Evolutionary conservation across 163 green algal species (phyloP), one percentile per base, ranked within the genome.

Genomic region (Chlamydomonas reinhardtii): DNA sequence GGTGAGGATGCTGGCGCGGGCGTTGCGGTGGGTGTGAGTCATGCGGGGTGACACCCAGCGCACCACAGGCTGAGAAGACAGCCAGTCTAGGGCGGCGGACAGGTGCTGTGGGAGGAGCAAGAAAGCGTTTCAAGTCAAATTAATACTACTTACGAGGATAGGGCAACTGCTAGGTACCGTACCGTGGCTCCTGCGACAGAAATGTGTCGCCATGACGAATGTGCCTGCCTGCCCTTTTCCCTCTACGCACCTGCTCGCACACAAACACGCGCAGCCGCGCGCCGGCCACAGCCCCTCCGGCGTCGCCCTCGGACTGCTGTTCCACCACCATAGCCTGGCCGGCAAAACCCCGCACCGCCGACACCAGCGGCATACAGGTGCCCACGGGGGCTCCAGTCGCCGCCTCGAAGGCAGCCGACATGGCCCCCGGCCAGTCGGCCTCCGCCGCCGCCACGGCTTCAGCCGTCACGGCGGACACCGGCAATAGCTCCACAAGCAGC

Each of bases 1-100:
- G 32, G 77, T 6, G 15, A 77, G 93, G 15, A 90, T 89, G 66
- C 95, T 94, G n/a, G 89, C 84, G 17, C 85, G 90, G 19, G 90
- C 94, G 56, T 94, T 85, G 27, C 73, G 86, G 84, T 96, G 96
- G 52, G 90, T 81, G 84, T 96, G 96, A 54, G 90, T 81, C 52
- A 92, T 25, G 0, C 61, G 68, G 0, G 79, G 79, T 8, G 68
- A 52, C 52, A 77, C 79, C 79, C 79, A 97, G 81, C 95, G 92
- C 32, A 95, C 92, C 5, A 82, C 84, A 2, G 91, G 54, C 56
- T 91, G 90, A 0, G 37, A 39, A n/a, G 85, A 78, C 35, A 93
- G 82, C 85, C 83, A 93, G 37, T 39, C 19, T 73, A 95, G 66
- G 24, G 89, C 89, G 4, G 39, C 77, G 31, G 68, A 32, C n/a